Conservation (phyloP, 352 stramenopile genomes). For the Pythium periplocum region DNA sequence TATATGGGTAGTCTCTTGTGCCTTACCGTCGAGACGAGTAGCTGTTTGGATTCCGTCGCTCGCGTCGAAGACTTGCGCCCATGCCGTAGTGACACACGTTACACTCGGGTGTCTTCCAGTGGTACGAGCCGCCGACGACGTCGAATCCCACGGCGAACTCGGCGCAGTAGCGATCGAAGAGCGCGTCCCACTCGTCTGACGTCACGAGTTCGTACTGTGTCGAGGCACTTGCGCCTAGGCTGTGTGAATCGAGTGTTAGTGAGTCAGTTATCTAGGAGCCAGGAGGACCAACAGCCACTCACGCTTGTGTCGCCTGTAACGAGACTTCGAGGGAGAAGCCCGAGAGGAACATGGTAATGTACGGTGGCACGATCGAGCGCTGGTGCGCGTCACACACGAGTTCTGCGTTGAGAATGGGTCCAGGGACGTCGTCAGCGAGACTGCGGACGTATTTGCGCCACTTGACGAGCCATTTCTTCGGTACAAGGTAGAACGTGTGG, state of each 20-base stretch:
- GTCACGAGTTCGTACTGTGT: slow-evolving; percentile 87
- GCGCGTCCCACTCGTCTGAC: slow-evolving; percentile 68
- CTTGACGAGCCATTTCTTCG: slow-evolving; percentile 78
- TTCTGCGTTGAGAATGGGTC: slow-evolving; percentile 75
- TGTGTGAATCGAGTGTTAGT: slow-evolving; percentile 6
- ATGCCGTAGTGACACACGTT: slow-evolving; percentile 79
- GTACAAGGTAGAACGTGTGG: slow-evolving; percentile 77
- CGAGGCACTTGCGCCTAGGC: slow-evolving; percentile 38
- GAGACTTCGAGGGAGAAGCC: slow-evolving; percentile 77
- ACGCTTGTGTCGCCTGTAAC: slow-evolving; percentile 68
- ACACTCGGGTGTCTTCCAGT: slow-evolving; percentile 80
- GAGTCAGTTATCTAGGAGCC: too few species aligned
- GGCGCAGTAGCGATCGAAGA: slow-evolving; percentile 73
- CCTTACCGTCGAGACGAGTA: slow-evolving; percentile 5
- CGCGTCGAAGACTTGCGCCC: slow-evolving; percentile 26
- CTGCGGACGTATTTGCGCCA: slow-evolving; percentile 77
- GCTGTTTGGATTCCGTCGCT: slow-evolving; percentile 36
- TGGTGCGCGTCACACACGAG: slow-evolving; percentile 78
- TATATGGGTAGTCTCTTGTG: background rate
- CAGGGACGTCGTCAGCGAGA: slow-evolving; percentile 44
- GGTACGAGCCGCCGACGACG: slow-evolving; percentile 69
- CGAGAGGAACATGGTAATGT: slow-evolving; percentile 85
- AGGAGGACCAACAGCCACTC: slow-evolving; percentile 14
- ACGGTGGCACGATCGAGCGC: slow-evolving; percentile 69
- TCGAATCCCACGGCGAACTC: slow-evolving; percentile 83